These are phyloP conservation scores for Tylopilus vinaceipallidus DNA, from an alignment of 768 basidiomycete species.

Conservation along the genomic window DNA sequence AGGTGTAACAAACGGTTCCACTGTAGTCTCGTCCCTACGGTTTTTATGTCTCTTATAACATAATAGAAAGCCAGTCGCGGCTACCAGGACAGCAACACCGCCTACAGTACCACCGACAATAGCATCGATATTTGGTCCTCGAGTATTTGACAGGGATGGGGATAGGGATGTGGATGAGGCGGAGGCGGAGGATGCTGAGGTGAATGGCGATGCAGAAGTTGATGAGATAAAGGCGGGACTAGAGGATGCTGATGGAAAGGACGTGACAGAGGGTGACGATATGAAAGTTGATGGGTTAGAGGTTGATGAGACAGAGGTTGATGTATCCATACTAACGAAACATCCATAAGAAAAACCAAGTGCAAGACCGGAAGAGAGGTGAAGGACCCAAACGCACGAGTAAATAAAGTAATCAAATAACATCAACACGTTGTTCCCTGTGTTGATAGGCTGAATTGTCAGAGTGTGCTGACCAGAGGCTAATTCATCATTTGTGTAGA, in stretches of 20 bases:
- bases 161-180: too few relatives aligned
- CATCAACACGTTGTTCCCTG: conserved; percentile 1
- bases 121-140: not conserved
- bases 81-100: not conserved
- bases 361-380: not conserved
- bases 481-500: conserved; percentile 12
- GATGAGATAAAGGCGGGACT: not conserved
- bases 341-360: not conserved
- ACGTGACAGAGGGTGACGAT: not conserved
- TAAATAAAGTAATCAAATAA: conserved; percentile 22
- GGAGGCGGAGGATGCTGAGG: not conserved
- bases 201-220: not conserved
- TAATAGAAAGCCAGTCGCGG: not conserved
- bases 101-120: conserved; percentile 13
- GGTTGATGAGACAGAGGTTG: not conserved
- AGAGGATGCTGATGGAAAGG: not conserved
- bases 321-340: conserved; percentile 1
- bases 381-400: too few relatives aligned
- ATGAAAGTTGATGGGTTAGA: not conserved
- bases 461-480: conserved; percentile 5
- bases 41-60: not conserved
- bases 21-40: not conserved
- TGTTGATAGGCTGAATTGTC: conserved; percentile 4
- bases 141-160: too few relatives aligned
- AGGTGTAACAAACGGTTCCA: conserved; percentile 5